Percentiles rank a stretch among this genome's conserved stretches.
phyloP scores from a whole-genome alignment of 371 early-diverging fungal genomes.

The Mortierella polycephala region DNA sequence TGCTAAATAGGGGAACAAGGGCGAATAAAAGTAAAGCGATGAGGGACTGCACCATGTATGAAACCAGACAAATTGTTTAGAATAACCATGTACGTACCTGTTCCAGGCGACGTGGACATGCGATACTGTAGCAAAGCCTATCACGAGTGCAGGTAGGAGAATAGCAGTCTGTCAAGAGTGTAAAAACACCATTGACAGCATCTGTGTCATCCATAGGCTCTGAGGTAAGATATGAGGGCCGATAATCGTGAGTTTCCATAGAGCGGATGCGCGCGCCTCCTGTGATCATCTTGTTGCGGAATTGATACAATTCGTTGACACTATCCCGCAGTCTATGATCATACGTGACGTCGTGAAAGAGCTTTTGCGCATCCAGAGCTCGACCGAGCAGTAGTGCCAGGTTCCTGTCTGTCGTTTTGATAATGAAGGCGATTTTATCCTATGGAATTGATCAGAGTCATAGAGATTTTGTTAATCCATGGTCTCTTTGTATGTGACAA shows the following conservation, averaged over 20 bases:
- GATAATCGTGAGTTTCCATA: constrained; percentile 51
- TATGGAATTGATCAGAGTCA: constrained; percentile 33
- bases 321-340: constrained; percentile 86
- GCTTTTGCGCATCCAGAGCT: constrained; percentile 87
- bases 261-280: constrained; percentile 51
- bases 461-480: neutral
- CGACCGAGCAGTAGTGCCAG: constrained; percentile 85
- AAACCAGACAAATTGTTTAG: neutral
- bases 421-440: constrained; percentile 78
- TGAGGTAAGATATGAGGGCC: constrained; percentile 25
- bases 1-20: constrained; percentile 29
- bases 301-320: constrained; percentile 80
- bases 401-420: constrained; percentile 87
- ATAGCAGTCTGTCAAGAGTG: constrained; percentile 88
- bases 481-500: no score
- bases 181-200: constrained; percentile 86
- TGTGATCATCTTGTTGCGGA: constrained; percentile 61
- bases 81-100: constrained; percentile 45
- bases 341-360: constrained; percentile 92
- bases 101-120: constrained; percentile 83
- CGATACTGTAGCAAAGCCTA: constrained; percentile 83
- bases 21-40: neutral
- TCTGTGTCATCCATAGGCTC: constrained; percentile 27
- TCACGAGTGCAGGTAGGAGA: constrained; percentile 90
- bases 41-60: neutral